Evolutionary conservation across 805 yeast genomes (phyloP).

Genomic region (Yarrowia porcina): DNA sequence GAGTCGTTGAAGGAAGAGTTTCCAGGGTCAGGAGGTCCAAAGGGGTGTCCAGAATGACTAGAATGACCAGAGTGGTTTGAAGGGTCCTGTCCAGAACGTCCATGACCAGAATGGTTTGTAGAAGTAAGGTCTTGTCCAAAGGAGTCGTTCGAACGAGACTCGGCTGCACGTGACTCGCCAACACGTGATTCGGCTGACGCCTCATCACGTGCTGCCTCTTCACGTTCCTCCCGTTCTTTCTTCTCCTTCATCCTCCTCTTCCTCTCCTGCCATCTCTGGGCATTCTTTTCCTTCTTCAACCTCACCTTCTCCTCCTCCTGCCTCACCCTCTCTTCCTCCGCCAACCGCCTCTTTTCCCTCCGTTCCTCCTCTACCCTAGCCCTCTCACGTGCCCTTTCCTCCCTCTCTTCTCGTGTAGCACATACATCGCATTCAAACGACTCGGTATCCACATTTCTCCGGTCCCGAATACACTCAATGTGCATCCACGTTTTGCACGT

Average conservation of each 20-base stretch:
- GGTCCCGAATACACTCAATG: conserved; percentile 37
- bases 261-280: conserved; percentile 7
- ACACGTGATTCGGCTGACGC: neutral
- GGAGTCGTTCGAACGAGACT: no score
- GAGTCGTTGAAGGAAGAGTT: no score
- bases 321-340: neutral
- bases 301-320: conserved; percentile 23
- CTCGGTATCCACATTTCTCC: conserved; percentile 8
- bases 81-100: no score
- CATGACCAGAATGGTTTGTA: no score
- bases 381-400: conserved; percentile 15
- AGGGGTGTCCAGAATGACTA: no score
- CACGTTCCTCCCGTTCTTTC: neutral
- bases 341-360: neutral
- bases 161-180: neutral
- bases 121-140: no score
- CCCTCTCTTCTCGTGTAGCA: conserved; percentile 14
- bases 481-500: conserved; percentile 45
- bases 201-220: neutral
- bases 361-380: neutral
- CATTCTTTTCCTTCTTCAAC: conserved; percentile 25
- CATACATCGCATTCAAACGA: conserved; percentile 19
- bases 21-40: no score
- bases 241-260: conserved; percentile 5
- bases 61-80: no score